Evolutionary conservation across 768 basidiomycete species (phyloP).

Genomic region (Obba rivulosa): DNA sequence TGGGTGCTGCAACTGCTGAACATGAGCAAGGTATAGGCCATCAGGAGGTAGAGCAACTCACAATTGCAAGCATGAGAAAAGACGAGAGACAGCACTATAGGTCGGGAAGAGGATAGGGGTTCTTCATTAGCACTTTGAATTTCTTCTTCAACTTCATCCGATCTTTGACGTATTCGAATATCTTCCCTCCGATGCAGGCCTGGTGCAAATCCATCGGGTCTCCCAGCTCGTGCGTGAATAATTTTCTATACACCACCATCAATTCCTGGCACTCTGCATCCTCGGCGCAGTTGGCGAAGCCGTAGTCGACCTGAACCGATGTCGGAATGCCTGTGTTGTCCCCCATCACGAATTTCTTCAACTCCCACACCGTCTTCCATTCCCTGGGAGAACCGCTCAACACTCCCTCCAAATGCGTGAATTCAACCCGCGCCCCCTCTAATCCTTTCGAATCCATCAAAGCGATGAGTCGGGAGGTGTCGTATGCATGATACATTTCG

Average conservation of each 20-base stretch:
- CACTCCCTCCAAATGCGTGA: conserved; percentile 15
- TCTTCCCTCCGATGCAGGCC: conserved; percentile 27
- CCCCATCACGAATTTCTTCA: conserved; percentile 28
- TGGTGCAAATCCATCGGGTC: conserved; percentile 32
- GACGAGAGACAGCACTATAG: no score
- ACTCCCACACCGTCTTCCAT: conserved; percentile 30
- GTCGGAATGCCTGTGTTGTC: conserved; percentile 2
- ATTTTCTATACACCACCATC: conserved; percentile 27
- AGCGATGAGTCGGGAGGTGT: conserved; percentile 15
- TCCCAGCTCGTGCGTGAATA: conserved; percentile 21
- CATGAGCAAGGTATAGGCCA: no score
- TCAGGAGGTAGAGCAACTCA: no score
- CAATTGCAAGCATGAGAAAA: no score
- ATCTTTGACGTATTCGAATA: conserved; percentile 16
- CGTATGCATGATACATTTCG: conserved; percentile 28
- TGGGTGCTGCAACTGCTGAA: no score
- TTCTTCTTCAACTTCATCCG: no score
- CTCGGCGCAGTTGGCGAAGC: conserved; percentile 29
- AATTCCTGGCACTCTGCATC: conserved; percentile 22
- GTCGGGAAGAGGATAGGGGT: background rate
- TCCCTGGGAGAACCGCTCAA: conserved; percentile 14
- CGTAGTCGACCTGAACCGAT: conserved; percentile 27
- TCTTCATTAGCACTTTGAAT: background rate
- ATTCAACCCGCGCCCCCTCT: background rate
- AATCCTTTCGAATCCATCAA: conserved; percentile 23